Evolutionary conservation across 257 asterid genomes (phyloP).

Genomic region (Penstemon barbatus): DNA sequence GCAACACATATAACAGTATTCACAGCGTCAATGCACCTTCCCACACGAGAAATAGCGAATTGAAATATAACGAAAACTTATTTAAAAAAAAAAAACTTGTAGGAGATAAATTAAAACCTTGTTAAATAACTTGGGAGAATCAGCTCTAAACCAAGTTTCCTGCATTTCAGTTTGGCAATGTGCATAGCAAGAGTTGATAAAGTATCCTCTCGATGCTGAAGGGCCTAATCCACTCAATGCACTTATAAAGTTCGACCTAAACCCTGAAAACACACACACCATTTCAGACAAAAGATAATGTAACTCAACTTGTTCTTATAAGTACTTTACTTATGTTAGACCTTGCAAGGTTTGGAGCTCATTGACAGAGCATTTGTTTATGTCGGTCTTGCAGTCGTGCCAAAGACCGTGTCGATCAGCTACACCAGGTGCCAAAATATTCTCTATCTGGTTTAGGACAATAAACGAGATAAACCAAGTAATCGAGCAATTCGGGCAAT

Average conservation of each 20-base stretch:
- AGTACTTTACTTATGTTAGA: conserved; percentile 2
- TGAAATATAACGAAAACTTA: too few relatives aligned
- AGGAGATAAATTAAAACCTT: conserved; percentile 39
- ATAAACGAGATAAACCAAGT: not conserved
- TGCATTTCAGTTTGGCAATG: conserved; percentile 94
- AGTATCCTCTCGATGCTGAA: conserved; percentile 69
- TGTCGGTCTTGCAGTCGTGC: conserved; percentile 60
- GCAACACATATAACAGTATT: conserved; percentile 25
- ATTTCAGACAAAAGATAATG: not conserved
- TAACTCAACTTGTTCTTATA: not conserved
- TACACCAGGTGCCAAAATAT: conserved; percentile 59
- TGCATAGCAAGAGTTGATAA: conserved; percentile 82
- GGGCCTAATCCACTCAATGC: conserved; percentile 46
- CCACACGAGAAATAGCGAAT: not conserved
- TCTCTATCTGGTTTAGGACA: conserved; percentile 42
- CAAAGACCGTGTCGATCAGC: conserved; percentile 62
- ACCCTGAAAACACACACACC: conserved; percentile 40
- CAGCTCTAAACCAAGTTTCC: conserved; percentile 69
- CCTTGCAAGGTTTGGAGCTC: conserved; percentile 64
- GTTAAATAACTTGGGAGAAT: conserved; percentile 61
- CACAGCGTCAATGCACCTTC: not conserved
- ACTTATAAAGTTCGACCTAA: conserved; percentile 50
- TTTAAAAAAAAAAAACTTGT: not conserved
- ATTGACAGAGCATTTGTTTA: conserved; percentile 50
- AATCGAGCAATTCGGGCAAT: not conserved